Base-by-base conservation (phyloP, 768 basidiomycete species). In the Pisolithus tinctorius region DNA sequence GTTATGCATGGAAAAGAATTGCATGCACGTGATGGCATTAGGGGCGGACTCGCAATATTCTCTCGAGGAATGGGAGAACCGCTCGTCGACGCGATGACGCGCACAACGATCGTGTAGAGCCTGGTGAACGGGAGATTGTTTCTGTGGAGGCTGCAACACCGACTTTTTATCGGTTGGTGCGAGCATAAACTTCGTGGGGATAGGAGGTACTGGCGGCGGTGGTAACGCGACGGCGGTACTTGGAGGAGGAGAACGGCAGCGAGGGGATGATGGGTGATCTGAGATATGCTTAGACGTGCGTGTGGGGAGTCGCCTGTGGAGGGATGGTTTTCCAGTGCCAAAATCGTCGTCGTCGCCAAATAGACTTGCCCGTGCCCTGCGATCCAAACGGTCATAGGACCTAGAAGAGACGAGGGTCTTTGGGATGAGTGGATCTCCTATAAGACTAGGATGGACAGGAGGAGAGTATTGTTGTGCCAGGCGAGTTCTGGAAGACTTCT, bases 181-280 rank as follows among this genome's bases (percentile, higher is more conserved):
- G 36, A 77, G 68, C 25, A 73, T 67, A 58, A 73, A 73, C 20
- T 20, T 20, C 13, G 71, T 63, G 4, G 80, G 80, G 49, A 82
- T 76, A 20, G 77, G 75, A 6, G 82, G 81, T 0, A 82, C 80
- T 2, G 80, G 81, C 9, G 81, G 80, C 2, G 78, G 74, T 4
- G 77, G 71, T 0, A 73, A 66, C 4, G 63, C 50, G 36, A 71
- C 48, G 1, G 64, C 65, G 0, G 78, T 76, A 47, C 71, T 74
- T 4, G 77, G 73, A n/a, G 80, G 81, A 0, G 81, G 78, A 1
- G 81, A 75, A 51, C 69, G 73, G 52, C 74, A 75, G 20, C 73
- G 74, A 27, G 70, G 54, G 20, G 20, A 20, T 36, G 73, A 65
- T 26, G 65, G 59, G 10, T 75, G 69, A 23, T 70, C 66, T 16